Evolutionary conservation across 257 asterid species (phyloP), one percentile per base, ranked within the genome.

Genomic region (Capsicum rhomboideum): DNA sequence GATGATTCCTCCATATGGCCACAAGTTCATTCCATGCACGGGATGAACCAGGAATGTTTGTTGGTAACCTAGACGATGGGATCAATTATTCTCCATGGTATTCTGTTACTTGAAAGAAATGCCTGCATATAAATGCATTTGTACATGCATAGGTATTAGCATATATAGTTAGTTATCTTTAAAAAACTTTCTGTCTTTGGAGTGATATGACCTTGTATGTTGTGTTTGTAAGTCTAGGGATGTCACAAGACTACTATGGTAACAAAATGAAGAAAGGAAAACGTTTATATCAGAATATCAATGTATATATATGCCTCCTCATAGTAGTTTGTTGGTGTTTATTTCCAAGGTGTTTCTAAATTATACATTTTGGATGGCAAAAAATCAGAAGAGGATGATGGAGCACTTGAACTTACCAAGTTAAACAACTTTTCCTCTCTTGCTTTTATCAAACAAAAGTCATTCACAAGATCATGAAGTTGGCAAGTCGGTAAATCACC

Each of bases 1-100:
- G 91, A 89, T n/a, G 89, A 88, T 10, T 69, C 84, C 4, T 71
- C 72, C 8, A 78, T 88, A 10, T 88, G 91, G 88, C 79, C 10
- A 72, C 64, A 59, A 21, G 14, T 59, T 59, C 13, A 10, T 59
- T 59, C 17, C 17, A 59, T 7, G 68, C 34, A 23, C 14, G 10
- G 68, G 23, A 56, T 4, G 64, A 56, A 56, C 64, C 64, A 1
- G 28, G 13, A 56, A 56, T 56, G 21, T 56, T 56, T 56, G 1
- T 23, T 56, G 64, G 66, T 4, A 58, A 8, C 66, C 14, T 58
- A 58, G 29, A 10, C 2, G 66, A 58, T n/a, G 66, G 29, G 29
- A n/a, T 58, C 11, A 11, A n/a, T 8, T 58, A 58, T 58, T 4
- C 66, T 58, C 13, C 66, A 10, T 58, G 66, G 66, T n/a, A 8